Conservation (phyloP, 2,329 filamentous ascomycete genomes). For the Fusarium sp. region DNA sequence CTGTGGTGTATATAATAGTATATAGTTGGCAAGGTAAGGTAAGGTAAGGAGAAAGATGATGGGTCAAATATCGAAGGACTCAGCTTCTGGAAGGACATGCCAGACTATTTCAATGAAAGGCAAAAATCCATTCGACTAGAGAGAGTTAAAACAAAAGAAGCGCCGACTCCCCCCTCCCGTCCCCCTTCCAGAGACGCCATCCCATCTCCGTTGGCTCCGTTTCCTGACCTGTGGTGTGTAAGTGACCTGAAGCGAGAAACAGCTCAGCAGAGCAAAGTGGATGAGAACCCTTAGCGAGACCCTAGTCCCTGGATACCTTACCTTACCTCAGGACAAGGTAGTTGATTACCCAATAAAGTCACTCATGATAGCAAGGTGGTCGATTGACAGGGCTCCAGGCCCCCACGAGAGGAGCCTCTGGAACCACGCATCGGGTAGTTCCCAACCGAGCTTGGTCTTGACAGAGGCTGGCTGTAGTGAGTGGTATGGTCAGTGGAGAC, state of each 20-base stretch:
- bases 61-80: constrained; percentile 6
- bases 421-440: constrained; percentile 38
- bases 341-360: constrained; percentile 38
- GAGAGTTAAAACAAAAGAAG: constrained; percentile 22
- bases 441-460: constrained; percentile 33
- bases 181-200: constrained; percentile 7
- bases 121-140: constrained; percentile 19
- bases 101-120: constrained; percentile 16
- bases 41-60: background rate
- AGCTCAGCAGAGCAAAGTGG: background rate
- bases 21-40: background rate
- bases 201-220: constrained; percentile 36
- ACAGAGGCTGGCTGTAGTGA: constrained; percentile 19
- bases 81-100: constrained; percentile 30
- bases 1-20: background rate
- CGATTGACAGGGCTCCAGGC: constrained; percentile 41
- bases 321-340: background rate
- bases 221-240: constrained; percentile 18
- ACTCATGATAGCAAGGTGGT: constrained; percentile 42
- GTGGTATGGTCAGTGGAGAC: constrained; percentile 13
- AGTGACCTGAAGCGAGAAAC: constrained; percentile 14
- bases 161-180: constrained; percentile 18
- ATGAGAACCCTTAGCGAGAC: constrained; percentile 9
- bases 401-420: constrained; percentile 35
- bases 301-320: constrained; percentile 3